Conservation (phyloP, 108 stramenopile genomes). For the Mayamaea pseudoterrestris region DNA sequence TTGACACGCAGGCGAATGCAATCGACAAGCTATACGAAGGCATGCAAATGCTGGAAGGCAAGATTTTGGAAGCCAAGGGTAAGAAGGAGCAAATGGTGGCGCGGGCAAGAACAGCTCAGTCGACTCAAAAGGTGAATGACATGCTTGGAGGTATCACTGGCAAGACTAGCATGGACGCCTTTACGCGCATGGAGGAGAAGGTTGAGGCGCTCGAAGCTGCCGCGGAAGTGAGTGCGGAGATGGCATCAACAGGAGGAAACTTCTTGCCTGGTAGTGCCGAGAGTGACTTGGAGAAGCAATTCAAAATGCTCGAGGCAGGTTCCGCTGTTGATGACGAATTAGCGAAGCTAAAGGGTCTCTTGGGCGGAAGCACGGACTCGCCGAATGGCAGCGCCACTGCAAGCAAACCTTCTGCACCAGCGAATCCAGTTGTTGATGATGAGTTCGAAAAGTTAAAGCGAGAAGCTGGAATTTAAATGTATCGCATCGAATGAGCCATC, state of each 20-base stretch:
- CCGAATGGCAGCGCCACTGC: too few species aligned
- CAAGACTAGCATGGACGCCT: conserved; percentile 88
- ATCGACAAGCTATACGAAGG: conserved; percentile 87
- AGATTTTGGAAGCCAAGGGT: conserved; percentile 84
- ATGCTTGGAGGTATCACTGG: conserved; percentile 88
- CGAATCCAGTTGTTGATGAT: conserved; percentile 50
- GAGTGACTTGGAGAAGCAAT: conserved; percentile 70
- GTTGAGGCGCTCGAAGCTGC: conserved; percentile 88
- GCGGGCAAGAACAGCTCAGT: conserved; percentile 89
- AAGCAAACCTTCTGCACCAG: conserved; percentile 3
- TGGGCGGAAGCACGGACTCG: conserved; percentile 13
- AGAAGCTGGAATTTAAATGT: conserved; percentile 16
- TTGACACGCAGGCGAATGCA: conserved; percentile 58
- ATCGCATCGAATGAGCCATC: too few species aligned
- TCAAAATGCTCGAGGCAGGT: conserved; percentile 74
- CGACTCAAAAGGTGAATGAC: conserved; percentile 91
- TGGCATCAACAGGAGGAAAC: conserved; percentile 43
- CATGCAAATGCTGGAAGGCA: conserved; percentile 87
- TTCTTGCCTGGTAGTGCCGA: conserved; percentile 57
- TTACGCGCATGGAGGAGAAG: conserved; percentile 93
- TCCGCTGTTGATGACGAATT: conserved; percentile 82
- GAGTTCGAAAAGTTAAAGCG: conserved; percentile 86
- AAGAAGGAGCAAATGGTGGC: conserved; percentile 96
- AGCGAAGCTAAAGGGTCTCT: conserved; percentile 73
- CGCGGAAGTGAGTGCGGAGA: conserved; percentile 90